phyloP scores from a whole-genome alignment of 208 protist species.

The Trypanosoma brucei region DNA sequence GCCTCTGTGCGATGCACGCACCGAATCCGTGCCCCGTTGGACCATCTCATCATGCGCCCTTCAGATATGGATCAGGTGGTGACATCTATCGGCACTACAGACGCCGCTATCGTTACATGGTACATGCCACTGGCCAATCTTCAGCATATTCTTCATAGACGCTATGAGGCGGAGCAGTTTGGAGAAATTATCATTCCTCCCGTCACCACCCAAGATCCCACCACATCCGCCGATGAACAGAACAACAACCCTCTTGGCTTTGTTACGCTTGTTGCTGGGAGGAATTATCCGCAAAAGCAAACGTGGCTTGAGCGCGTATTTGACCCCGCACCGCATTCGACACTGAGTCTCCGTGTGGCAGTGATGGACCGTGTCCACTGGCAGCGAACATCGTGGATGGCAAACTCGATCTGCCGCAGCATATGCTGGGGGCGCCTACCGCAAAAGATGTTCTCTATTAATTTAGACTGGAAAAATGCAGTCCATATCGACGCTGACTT shows the following conservation, averaged over 20 bases:
- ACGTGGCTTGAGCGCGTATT: slow-evolving; percentile 43
- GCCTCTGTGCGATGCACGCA: slow-evolving; percentile 55
- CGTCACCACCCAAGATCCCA: too few relatives aligned
- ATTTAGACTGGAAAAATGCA: slow-evolving; percentile 61
- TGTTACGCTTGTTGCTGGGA: slow-evolving; percentile 70
- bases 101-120: slow-evolving; percentile 75
- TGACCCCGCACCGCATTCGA: slow-evolving; percentile 73
- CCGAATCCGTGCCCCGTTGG: slow-evolving; percentile 67
- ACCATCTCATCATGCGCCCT: slow-evolving; percentile 81
- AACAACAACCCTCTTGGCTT: slow-evolving; percentile 61
- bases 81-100: slow-evolving; percentile 54
- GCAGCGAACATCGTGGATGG: slow-evolving; percentile 80
- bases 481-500: slow-evolving; percentile 59
- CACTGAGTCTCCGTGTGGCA: slow-evolving; percentile 62
- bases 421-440: slow-evolving; percentile 75
- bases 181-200: slow-evolving; percentile 50
- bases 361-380: slow-evolving; percentile 82
- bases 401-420: slow-evolving; percentile 60
- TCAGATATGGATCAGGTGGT: slow-evolving; percentile 61
- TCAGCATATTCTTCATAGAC: slow-evolving; percentile 58
- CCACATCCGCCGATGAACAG: slow-evolving; percentile 2
- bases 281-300: slow-evolving; percentile 57
- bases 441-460: slow-evolving; percentile 70
- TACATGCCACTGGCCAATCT: slow-evolving; percentile 67
- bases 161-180: slow-evolving; percentile 83